Evolutionary conservation across 2,329 filamentous ascomycete species (phyloP), one percentile per base, ranked within the genome.

Genomic region (Sporothrix phasma): DNA sequence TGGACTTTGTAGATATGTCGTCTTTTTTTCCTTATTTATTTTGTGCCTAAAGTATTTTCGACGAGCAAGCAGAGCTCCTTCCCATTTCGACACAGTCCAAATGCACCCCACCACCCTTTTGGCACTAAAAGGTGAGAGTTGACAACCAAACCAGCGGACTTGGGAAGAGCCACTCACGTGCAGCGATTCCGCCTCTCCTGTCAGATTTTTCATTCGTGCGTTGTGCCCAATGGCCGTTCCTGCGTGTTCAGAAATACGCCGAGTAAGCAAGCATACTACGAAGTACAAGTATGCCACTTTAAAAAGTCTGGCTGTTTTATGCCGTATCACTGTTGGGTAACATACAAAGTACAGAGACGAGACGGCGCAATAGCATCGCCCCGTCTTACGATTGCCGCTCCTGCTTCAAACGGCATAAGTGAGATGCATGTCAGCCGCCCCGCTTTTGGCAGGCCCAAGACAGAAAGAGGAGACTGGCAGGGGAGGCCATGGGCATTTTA

Each of bases 1-100:
- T n/a, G n/a, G n/a, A n/a, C n/a, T n/a, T n/a, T n/a, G n/a, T n/a
- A n/a, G n/a, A 17, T 29, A n/a, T 31, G 24, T n/a, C 31, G 19
- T 54, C 51, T 37, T 22, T n/a, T 22, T 54, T 39, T n/a, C 5
- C 31, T 37, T 53, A 31, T 53, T 34, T n/a, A n/a, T 22, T 39
- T 5, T 37, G n/a, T n/a, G n/a, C n/a, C n/a, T n/a, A n/a, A n/a
- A n/a, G n/a, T n/a, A n/a, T 39, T 22, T 39, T 56, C 24, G 34
- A 17, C 54, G 26, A 24, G 39, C 24, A 37, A 22, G 29, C 26
- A 29, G 8, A 41, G 60, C 60, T 62, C 60, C 60, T 62, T 62
- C 60, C 59, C 60, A 13, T 29, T 62, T 62, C 45, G 60, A 62
- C 43, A 47, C 17, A 47, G 43, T 61, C 43, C 41, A 22, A 29